Conservation (phyloP, 768 basidiomycete genomes). For the Leccinum boreale region DNA sequence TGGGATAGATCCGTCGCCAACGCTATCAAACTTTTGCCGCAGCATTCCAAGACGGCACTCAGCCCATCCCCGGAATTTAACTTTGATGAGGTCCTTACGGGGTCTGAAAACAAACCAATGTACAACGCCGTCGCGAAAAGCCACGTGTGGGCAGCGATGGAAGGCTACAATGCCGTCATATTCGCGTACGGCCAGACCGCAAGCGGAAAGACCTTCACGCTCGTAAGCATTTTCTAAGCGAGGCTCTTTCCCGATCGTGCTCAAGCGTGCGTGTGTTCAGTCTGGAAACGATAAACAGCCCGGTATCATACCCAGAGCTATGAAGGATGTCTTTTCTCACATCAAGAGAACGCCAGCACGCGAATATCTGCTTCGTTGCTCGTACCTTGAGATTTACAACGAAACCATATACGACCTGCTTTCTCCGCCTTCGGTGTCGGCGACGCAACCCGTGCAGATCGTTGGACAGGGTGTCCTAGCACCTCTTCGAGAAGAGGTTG, state of each 20-base stretch:
- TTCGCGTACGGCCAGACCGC: constrained; percentile 95
- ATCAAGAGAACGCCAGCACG: constrained; percentile 75
- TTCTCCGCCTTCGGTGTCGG: constrained; percentile 57
- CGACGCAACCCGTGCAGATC: constrained; percentile 63
- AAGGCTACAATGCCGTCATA: constrained; percentile 92
- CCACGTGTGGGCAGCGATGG: constrained; percentile 90
- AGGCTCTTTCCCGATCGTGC: constrained; percentile 34
- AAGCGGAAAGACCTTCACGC: constrained; percentile 70
- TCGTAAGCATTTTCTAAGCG: constrained; percentile 33
- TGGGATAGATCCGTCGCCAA: constrained; percentile 51
- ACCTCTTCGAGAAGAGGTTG: constrained; percentile 87
- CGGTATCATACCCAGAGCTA: constrained; percentile 90
- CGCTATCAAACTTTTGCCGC: constrained; percentile 59
- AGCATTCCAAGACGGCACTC: constrained; percentile 46
- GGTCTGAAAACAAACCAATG: constrained; percentile 74
- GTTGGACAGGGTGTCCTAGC: constrained; percentile 68
- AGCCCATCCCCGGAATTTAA: constrained; percentile 49
- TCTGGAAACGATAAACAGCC: constrained; percentile 81
- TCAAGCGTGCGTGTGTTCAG: constrained; percentile 29
- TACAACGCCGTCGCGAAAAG: constrained; percentile 74
- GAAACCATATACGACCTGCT: constrained; percentile 86
- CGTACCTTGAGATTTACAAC: constrained; percentile 98
- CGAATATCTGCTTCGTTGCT: constrained; percentile 93
- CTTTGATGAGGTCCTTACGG: constrained; percentile 76
- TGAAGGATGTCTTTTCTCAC: constrained; percentile 86